phyloP scores from a whole-genome alignment of 2,329 filamentous ascomycete genomes.

The Beauveria australis region DNA sequence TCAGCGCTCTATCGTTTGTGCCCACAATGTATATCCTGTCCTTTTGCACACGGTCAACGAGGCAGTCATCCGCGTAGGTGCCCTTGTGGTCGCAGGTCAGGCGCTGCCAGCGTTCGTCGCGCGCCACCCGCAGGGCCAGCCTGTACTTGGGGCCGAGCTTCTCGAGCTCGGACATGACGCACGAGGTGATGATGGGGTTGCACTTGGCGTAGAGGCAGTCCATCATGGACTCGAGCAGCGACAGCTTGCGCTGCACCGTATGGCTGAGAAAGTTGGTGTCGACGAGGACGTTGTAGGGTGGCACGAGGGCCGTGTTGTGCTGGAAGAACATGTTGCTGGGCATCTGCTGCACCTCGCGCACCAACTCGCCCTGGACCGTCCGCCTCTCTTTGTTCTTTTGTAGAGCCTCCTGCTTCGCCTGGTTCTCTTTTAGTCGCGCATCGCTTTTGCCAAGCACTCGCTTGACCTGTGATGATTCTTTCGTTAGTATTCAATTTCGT shows the following conservation, averaged over 20 bases:
- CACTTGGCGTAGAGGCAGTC: conserved; percentile 89
- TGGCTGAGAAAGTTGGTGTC: conserved; percentile 90
- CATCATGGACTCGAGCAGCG: conserved; percentile 83
- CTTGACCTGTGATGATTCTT: conserved; percentile 49
- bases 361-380: conserved; percentile 49
- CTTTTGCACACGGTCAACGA: conserved; percentile 66
- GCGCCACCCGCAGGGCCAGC: conserved; percentile 74
- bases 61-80: conserved; percentile 73
- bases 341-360: conserved; percentile 74
- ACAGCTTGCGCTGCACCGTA: conserved; percentile 84
- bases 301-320: conserved; percentile 77
- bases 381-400: conserved; percentile 35
- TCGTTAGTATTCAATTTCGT: neutral
- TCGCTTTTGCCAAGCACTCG: conserved; percentile 76
- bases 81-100: conserved; percentile 87
- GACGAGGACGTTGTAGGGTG: conserved; percentile 71
- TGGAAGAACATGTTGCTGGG: conserved; percentile 81
- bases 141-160: conserved; percentile 85
- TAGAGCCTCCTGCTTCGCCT: conserved; percentile 47
- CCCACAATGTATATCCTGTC: conserved; percentile 72
- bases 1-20: conserved; percentile 71
- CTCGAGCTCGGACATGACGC: conserved; percentile 77
- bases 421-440: conserved; percentile 73
- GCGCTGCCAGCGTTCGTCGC: conserved; percentile 82
- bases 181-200: conserved; percentile 72